These are phyloP conservation scores for Solanum tarijense DNA, from an alignment of 257 asterid species.

Conservation along the genomic window DNA sequence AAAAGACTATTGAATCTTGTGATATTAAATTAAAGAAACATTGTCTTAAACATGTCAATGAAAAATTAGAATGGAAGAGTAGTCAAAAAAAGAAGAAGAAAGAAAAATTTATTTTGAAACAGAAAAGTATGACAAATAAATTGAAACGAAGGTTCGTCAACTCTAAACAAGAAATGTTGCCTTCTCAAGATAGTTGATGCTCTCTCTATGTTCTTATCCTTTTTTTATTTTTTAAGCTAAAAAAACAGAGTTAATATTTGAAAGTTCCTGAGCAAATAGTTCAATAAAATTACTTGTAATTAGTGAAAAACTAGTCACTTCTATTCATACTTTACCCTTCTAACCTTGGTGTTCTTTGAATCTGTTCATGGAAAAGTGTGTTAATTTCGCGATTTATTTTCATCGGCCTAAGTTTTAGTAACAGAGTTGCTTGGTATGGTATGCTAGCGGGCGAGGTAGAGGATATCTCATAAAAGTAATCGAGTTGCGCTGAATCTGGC, in stretches of 20 bases:
- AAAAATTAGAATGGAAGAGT: neutral
- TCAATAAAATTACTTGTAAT: neutral
- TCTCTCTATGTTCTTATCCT: too few relatives aligned
- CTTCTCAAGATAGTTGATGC: slow-evolving; percentile 1
- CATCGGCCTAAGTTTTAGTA: neutral
- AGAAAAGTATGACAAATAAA: neutral
- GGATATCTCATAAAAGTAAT: neutral
- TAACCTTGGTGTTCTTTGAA: neutral
- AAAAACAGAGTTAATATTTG: neutral
- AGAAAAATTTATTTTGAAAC: too few relatives aligned
- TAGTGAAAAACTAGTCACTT: neutral
- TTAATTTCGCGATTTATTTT: neutral
- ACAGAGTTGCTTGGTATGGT: neutral
- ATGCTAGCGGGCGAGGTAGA: neutral
- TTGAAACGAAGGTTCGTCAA: too few relatives aligned
- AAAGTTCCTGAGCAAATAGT: neutral
- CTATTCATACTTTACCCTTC: neutral
- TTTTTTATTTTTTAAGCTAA: too few relatives aligned
- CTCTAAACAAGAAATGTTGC: neutral
- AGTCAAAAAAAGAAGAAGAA: too few relatives aligned
- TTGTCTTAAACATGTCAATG: neutral
- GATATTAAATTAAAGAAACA: neutral
- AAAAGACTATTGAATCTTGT: neutral
- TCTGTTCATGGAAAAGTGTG: neutral
- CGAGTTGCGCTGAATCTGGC: neutral